phyloP scores from a whole-genome alignment of 2,329 filamentous ascomycete species.

The Cladosporium sp. region DNA sequence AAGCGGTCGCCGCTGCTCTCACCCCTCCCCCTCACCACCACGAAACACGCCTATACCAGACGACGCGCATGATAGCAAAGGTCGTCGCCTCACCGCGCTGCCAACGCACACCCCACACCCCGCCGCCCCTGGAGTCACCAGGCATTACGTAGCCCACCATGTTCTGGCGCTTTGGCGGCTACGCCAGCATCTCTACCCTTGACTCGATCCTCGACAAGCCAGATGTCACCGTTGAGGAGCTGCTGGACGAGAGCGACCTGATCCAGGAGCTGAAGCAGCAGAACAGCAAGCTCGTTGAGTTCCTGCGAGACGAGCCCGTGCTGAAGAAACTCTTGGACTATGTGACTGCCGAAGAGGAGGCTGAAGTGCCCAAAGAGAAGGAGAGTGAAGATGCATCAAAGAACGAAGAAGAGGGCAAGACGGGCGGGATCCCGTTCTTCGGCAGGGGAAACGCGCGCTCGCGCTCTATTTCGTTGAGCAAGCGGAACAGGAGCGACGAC shows the following conservation, averaged over 20 bases:
- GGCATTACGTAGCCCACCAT: conserved; percentile 59
- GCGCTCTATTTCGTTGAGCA: conserved; percentile 45
- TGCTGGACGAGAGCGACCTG: conserved; percentile 92
- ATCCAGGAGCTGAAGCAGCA: conserved; percentile 98
- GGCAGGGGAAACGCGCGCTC: conserved; percentile 45
- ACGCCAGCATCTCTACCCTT: conserved; percentile 95
- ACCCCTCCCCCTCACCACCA: conserved; percentile 7
- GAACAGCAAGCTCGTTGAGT: conserved; percentile 96
- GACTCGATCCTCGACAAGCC: conserved; percentile 95
- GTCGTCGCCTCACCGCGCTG: conserved; percentile 8
- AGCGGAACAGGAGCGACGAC: conserved; percentile 36
- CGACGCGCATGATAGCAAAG: conserved; percentile 18
- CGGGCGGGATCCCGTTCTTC: conserved; percentile 47
- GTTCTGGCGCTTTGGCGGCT: conserved; percentile 99
- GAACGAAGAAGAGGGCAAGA: conserved; percentile 50
- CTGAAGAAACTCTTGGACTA: conserved; percentile 86
- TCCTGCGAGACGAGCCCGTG: conserved; percentile 81
- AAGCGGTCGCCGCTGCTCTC: conserved; percentile 12
- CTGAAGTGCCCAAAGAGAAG: conserved; percentile 47
- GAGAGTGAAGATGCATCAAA: conserved; percentile 45
- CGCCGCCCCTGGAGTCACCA: conserved; percentile 12
- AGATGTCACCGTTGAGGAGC: conserved; percentile 90
- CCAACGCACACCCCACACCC: conserved; percentile 15
- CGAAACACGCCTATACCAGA: background rate
- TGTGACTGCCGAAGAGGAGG: conserved; percentile 74